Base-by-base conservation (phyloP, 2,329 filamentous ascomycete genomes). In the Aspergillus persii region DNA sequence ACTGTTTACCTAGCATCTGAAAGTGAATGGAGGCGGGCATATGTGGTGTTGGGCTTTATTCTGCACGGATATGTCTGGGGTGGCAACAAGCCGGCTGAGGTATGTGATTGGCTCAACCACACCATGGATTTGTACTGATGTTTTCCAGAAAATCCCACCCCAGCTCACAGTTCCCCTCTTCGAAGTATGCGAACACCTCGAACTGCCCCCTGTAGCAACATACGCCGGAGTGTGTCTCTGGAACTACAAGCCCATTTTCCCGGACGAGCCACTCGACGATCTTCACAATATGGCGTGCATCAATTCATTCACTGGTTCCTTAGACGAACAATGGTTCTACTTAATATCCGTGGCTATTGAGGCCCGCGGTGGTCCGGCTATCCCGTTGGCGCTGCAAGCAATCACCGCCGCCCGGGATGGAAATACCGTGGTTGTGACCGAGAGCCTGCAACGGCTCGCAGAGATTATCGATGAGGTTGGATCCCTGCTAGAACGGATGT, bases 301-400 rank as follows among this genome's bases (percentile, higher is more conserved):
- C 61, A 86, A 88, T 69, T 97, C 95, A 15, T 96, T 97, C 71
- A 98, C 95, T 15, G 95, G 95, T 53, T 93, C 92, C 7, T 81
- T 96, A 57, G 95, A 99, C 72, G 95, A 99, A 78, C 96, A 95
- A 63, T 99, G 95, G 95, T 99, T 99, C 74, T 99, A 98, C 74
- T 83, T 99, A 11, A 87, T 98, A 54, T 97, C 92, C 0, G 91
- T 97, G 3, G 95, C 94, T 62, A 97, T 99, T 64, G 95, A 99
- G 77, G 92, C 93, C 56, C 89, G 92, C 57, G 94, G 92, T 29
- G 95, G 89, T 0, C 90, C 92, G 3, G 90, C 93, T 59, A 88
- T 99, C 55, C 88, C 92, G 0, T 79, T 96, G 59, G 96, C 97
- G 91, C 81, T 99, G 47, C 84, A 87, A 46, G 95, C 95, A 50